Base-by-base conservation (phyloP, 1,139 yeast genomes). In the Saccharomyces uvarum region DNA sequence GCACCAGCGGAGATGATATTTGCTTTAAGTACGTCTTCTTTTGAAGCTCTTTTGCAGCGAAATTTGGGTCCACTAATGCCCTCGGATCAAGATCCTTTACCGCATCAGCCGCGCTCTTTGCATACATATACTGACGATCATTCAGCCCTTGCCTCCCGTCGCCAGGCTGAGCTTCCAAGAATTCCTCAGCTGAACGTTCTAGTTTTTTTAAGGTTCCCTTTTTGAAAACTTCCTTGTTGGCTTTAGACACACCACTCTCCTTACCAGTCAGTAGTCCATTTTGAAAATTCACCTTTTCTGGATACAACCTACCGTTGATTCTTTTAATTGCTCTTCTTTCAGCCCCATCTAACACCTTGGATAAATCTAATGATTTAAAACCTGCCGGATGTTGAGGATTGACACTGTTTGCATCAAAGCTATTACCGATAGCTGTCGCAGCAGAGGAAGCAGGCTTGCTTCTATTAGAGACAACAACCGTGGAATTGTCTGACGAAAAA, bases 51-150 rank as follows among this genome's bases (percentile, higher is more conserved):
- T 57, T 47, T 57, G 60, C 7, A 55, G 54, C 27, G 57, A 52
- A 9, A 51, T 42, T 53, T 9, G 41, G 51, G 19, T 48, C 57
- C 46, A 55, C 53, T 44, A 54, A 48, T 31, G 55, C 54, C 6
- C 53, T 57, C 24, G 68, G 66, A 50, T 64, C 63, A 50, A 60
- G 61, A 55, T 69, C 72, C 56, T 66, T 69, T 31, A 82, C 83
- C 48, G 77, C 77, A 53, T 74, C 69, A 53, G 78, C 83, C 9
- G 84, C 85, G 31, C 72, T 66, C 11, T 74, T 73, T 32, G 80
- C 83, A 41, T 61, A 57, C 29, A 51, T 48, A 9, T 53, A 42
- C 9, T 47, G 24, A 21, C 44, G 44, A 16, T 38, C 44, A 9
- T 9, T 38, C 19, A 38, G 44, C n/a, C 44, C 19, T 38, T 38